Base-by-base conservation (phyloP, 352 stramenopile species). In the Globisporangium cystogenes region DNA sequence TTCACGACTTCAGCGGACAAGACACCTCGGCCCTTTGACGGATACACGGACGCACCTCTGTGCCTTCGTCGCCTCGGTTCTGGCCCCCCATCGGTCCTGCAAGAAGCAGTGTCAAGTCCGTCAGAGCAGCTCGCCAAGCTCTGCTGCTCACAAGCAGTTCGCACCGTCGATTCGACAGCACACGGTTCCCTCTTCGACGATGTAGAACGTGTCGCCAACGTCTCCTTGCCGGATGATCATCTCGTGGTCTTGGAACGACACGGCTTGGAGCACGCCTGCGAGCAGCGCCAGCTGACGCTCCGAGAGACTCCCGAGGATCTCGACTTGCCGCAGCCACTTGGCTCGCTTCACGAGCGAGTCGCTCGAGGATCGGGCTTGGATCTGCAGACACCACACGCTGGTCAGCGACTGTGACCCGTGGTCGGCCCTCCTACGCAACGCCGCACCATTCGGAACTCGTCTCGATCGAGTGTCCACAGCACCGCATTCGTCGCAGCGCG, bases 381-480 rank as follows among this genome's bases (percentile, higher is more conserved):
- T 71, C 71, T 82, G 52, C 27, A 48, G 45, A 40, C 11, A 54
- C 20, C 27, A 16, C 36, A 48, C 7, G 53, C 3, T 20, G 6
- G 14, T 44, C 10, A 47, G 33, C 4, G 21, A 45, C 7, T 4
- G 23, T 14, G n/a, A 29, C 7, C n/a, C 12, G 43, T 36, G 4
- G n/a, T n/a, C n/a, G n/a, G n/a, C n/a, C n/a, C n/a, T n/a, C n/a
- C n/a, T n/a, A n/a, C 15, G 16, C 11, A 23, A 21, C 24, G 16
- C 39, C 40, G 35, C 42, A 81, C 71, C 68, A 77, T 82, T 43
- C 81, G 70, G 60, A 97, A 97, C 48, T 95, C 82, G 24, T 87
- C 82, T 51, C 90, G 82, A 53, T 96, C 87, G 11, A 97, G 68
- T 11, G 87, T 90, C 87, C 88, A 97, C 4, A 97, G 58, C 60